Conservation (phyloP, 2,329 filamentous ascomycete species). For the Penicillium sp. region DNA sequence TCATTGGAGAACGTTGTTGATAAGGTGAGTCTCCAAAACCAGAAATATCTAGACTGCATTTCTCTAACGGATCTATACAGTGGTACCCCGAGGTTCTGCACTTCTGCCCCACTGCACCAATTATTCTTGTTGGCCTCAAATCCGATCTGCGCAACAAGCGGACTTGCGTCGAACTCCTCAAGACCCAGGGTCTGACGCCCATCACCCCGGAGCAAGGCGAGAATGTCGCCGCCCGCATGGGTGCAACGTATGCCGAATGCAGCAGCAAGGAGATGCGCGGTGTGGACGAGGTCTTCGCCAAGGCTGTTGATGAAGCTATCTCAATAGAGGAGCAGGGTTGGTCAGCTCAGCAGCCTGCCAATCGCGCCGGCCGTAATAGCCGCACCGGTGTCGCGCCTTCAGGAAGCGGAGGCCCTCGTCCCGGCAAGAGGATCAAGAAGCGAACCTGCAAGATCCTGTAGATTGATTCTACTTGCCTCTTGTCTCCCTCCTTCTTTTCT, state of each 20-base stretch:
- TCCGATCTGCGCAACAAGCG: constrained; percentile 93
- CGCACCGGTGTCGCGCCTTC: constrained; percentile 25
- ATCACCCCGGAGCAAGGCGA: constrained; percentile 88
- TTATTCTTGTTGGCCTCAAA: constrained; percentile 93
- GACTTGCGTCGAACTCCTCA: constrained; percentile 97
- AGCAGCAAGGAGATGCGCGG: constrained; percentile 93
- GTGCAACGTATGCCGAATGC: constrained; percentile 94
- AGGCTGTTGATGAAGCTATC: constrained; percentile 84
- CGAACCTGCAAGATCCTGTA: constrained; percentile 76
- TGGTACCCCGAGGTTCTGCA: constrained; percentile 99
- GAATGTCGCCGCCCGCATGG: constrained; percentile 87
- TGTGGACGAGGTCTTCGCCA: constrained; percentile 93
- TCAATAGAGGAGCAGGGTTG: constrained; percentile 66
- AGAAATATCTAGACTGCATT: neutral
- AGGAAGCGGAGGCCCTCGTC: constrained; percentile 38
- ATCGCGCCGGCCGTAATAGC: constrained; percentile 6
- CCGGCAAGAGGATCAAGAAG: constrained; percentile 70
- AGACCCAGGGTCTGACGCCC: constrained; percentile 92
- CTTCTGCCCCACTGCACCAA: constrained; percentile 95
- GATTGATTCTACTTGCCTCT: constrained; percentile 28
- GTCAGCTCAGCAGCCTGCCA: constrained; percentile 29
- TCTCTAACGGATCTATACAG: constrained; percentile 48
- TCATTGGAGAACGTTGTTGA: constrained; percentile 98
- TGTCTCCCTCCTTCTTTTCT: constrained; percentile 4
- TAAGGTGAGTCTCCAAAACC: constrained; percentile 62